Conservation (phyloP, 2,329 filamentous ascomycete genomes). For the Fusarium abutilonis region DNA sequence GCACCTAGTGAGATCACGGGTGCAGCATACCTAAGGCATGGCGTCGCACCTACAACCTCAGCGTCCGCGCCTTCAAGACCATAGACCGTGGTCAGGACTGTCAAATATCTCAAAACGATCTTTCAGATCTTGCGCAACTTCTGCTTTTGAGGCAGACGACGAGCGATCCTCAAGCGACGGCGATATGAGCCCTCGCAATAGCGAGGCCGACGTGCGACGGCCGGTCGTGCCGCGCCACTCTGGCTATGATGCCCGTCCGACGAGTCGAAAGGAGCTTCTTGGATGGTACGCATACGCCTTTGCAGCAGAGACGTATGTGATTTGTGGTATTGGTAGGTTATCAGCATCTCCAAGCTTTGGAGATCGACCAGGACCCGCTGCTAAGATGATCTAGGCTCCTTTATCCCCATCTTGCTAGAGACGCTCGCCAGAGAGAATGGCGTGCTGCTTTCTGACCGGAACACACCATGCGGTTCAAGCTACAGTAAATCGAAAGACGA, state of each 20-base stretch:
- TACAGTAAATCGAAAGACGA: conserved; percentile 62
- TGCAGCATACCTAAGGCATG: conserved; percentile 28
- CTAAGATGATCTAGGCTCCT: conserved; percentile 70
- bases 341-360: not conserved
- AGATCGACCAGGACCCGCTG: conserved; percentile 1
- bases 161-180: conserved; percentile 63
- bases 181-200: conserved; percentile 51
- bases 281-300: conserved; percentile 98
- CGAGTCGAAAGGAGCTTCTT: conserved; percentile 84
- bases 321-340: conserved; percentile 76
- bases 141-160: conserved; percentile 75
- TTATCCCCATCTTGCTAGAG: conserved; percentile 95
- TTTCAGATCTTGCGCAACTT: conserved; percentile 65
- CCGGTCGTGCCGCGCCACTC: conserved; percentile 66
- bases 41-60: conserved; percentile 44
- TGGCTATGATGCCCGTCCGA: conserved; percentile 88
- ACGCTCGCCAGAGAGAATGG: conserved; percentile 93
- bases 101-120: conserved; percentile 66
- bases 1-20: conserved; percentile 41
- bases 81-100: conserved; percentile 59
- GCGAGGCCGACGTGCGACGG: conserved; percentile 51
- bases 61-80: conserved; percentile 55
- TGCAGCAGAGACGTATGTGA: conserved; percentile 94
- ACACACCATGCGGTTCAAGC: conserved; percentile 76
- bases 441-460: conserved; percentile 81